Evolutionary conservation across 2,329 filamentous ascomycete species (phyloP).

Genomic region (Ramularia endophylla): DNA sequence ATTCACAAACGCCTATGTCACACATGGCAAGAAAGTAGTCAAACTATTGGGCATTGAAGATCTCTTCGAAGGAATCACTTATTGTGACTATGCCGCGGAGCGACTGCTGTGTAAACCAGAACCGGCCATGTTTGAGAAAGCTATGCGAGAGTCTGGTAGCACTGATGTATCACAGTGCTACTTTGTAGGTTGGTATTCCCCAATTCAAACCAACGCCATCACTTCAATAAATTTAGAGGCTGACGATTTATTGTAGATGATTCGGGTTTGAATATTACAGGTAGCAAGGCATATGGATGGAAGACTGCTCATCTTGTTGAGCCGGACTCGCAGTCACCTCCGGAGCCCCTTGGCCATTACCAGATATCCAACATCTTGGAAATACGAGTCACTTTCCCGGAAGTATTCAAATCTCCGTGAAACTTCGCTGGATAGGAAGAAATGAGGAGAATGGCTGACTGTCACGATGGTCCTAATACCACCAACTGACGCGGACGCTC

Average conservation of each 20-base stretch:
- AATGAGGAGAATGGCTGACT: no score
- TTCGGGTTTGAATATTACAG: conserved; percentile 73
- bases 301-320: conserved; percentile 81
- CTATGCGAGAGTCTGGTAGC: conserved; percentile 76
- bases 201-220: no score
- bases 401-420: conserved; percentile 65
- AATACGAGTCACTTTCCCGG: conserved; percentile 68
- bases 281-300: conserved; percentile 78
- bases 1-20: conserved; percentile 93
- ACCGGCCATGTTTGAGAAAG: conserved; percentile 76
- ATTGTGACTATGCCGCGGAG: conserved; percentile 73
- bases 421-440: background rate
- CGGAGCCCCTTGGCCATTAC: conserved; percentile 57
- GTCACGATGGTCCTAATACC: no score
- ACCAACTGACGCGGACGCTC: no score
- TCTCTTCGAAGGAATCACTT: conserved; percentile 90
- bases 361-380: conserved; percentile 73
- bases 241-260: conserved; percentile 61
- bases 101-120: conserved; percentile 84
- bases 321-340: conserved; percentile 58
- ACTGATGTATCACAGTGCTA: conserved; percentile 67
- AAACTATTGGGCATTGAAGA: conserved; percentile 76
- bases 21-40: conserved; percentile 76
- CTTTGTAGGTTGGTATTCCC: conserved; percentile 79
- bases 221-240: no score